These are phyloP conservation scores for Carex parvula DNA, from an alignment of 176 grass and related monocot genomes.

Conservation along the genomic window DNA sequence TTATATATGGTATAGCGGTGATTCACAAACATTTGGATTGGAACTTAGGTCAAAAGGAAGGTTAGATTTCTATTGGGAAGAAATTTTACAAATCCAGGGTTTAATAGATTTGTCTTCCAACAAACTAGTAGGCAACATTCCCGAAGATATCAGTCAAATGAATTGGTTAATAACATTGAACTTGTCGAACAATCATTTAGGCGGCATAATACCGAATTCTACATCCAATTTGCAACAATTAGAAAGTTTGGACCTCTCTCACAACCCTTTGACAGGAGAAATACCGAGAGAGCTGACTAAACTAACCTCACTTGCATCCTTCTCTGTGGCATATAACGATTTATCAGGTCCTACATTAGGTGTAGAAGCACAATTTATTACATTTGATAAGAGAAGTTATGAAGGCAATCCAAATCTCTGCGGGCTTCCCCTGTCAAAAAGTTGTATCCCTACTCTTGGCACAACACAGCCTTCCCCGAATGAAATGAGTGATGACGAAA, in stretches of 20 bases:
- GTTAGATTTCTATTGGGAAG: too few species aligned
- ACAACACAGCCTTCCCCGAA: background rate
- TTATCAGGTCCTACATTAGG: slow-evolving; percentile 28
- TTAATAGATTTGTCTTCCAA: too few species aligned
- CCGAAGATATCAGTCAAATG: slow-evolving; percentile 19
- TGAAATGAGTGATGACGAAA: background rate
- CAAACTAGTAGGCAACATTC: too few species aligned
- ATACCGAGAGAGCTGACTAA: slow-evolving; percentile 11
- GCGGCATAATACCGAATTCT: background rate
- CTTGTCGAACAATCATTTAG: slow-evolving; percentile 23
- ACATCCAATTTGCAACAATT: slow-evolving; percentile 7
- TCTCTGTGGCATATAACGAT: slow-evolving; percentile 36
- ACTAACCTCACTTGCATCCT: background rate
- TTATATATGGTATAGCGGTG: too few species aligned
- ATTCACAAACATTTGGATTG: too few species aligned
- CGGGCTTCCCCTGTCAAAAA: background rate
- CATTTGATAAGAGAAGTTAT: slow-evolving; percentile 16
- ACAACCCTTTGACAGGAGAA: background rate
- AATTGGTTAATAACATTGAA: slow-evolving; percentile 11
- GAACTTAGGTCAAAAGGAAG: too few species aligned
- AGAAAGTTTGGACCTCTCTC: slow-evolving; percentile 33
- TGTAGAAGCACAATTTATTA: slow-evolving; percentile 2
- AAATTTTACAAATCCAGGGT: too few species aligned
- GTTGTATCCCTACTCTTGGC: background rate
- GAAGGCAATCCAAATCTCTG: slow-evolving; percentile 24